A percentile compares a stretch with the other conserved stretches of the same genome.
These are phyloP conservation scores for Wickerhamiella azymoides DNA, from an alignment of 805 yeast genomes.

Conservation along the genomic window DNA sequence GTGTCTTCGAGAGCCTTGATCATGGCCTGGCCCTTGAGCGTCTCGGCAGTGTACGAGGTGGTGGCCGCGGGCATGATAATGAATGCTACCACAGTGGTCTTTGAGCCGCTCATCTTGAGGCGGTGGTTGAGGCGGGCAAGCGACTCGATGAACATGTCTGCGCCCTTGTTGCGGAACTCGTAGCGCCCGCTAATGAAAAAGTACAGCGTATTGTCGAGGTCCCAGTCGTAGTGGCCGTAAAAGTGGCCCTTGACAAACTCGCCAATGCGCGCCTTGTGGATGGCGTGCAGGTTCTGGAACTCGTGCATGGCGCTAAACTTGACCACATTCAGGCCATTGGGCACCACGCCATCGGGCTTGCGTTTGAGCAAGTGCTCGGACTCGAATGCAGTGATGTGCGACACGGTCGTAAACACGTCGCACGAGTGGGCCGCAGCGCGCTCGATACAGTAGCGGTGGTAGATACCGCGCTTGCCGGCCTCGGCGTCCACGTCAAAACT, in stretches of 20 bases:
- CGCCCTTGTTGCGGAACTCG: constrained; percentile 94
- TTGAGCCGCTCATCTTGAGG: constrained; percentile 66
- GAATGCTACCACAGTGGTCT: constrained; percentile 89
- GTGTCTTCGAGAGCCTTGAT: constrained; percentile 81
- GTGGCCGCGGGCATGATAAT: constrained; percentile 97
- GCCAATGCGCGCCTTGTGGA: constrained; percentile 78
- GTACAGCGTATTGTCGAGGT: constrained; percentile 82
- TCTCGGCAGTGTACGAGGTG: constrained; percentile 88
- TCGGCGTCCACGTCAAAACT: constrained; percentile 91
- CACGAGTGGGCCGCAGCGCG: constrained; percentile 92
- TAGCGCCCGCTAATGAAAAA: constrained; percentile 96
- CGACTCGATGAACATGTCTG: constrained; percentile 85
- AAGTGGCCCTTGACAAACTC: constrained; percentile 95
- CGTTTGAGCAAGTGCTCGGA: constrained; percentile 84
- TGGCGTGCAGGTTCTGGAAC: constrained; percentile 90
- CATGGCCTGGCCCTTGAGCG: constrained; percentile 92
- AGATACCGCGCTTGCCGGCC: constrained; percentile 95
- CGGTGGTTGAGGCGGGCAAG: constrained; percentile 83
- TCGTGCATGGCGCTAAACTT: constrained; percentile 97
- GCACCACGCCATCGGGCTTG: constrained; percentile 95
- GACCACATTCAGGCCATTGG: constrained; percentile 90
- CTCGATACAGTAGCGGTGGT: constrained; percentile 93
- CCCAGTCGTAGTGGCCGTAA: constrained; percentile 92
- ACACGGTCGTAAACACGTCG: constrained; percentile 94
- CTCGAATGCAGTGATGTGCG: constrained; percentile 95